phyloP scores from a whole-genome alignment of 2,329 filamentous ascomycete species.

The Metarhizium album region DNA sequence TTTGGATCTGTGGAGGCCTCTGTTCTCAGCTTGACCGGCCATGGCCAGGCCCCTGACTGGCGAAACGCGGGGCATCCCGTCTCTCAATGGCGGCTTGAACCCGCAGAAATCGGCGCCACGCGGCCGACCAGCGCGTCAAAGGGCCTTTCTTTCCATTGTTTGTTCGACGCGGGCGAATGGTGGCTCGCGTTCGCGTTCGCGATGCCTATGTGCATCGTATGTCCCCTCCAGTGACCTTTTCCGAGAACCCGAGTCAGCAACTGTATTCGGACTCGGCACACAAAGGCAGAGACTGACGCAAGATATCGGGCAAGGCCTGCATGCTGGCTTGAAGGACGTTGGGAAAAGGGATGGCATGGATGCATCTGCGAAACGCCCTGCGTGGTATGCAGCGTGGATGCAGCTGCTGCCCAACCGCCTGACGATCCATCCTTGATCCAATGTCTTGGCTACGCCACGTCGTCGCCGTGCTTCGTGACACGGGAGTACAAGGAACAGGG shows the following conservation, averaged over 20 bases:
- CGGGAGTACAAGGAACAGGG: neutral
- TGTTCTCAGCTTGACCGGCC: neutral
- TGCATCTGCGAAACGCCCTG: slow-evolving; percentile 3
- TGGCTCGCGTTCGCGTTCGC: too few relatives aligned
- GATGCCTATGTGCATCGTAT: too few relatives aligned
- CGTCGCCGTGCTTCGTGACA: neutral
- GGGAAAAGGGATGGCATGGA: neutral
- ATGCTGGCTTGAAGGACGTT: neutral
- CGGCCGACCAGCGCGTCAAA: neutral
- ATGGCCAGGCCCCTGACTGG: neutral
- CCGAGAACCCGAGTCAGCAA: too few relatives aligned
- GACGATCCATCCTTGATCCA: neutral
- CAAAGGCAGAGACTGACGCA: neutral
- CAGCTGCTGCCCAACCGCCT: slow-evolving; percentile 2
- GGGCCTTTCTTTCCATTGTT: too few relatives aligned
- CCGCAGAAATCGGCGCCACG: neutral
- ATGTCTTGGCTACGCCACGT: neutral
- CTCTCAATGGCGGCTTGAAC: neutral
- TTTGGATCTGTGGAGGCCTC: slow-evolving; percentile 7
- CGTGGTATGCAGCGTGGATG: neutral
- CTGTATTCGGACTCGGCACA: too few relatives aligned
- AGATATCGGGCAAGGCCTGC: neutral
- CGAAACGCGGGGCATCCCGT: slow-evolving; percentile 5
- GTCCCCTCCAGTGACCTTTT: too few relatives aligned
- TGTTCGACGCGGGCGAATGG: too few relatives aligned